Base-by-base conservation (phyloP, 2,329 filamentous ascomycete species). In the Xylaria sp. region DNA sequence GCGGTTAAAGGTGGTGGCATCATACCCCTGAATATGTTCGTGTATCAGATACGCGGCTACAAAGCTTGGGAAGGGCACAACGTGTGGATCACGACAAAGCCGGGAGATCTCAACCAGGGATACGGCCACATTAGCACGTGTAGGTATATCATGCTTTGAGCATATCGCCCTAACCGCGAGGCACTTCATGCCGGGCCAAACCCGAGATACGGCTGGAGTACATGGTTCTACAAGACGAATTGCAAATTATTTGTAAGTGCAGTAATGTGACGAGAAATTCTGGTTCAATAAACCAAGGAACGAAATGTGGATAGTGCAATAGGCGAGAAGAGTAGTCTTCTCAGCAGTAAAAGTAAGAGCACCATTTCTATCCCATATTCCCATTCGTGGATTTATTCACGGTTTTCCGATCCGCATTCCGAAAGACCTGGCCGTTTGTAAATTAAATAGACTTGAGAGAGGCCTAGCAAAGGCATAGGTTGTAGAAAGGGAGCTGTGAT, bases 11-110 rank as follows among this genome's bases (percentile, higher is more conserved):
- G 25, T 25, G 51, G 54, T 37, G 52, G 37, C 9, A 37, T 25
- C 23, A 10, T 34, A 28, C 65, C 65, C 65, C 65, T 67, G 65
- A 64, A 64, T 59, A 64, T 57, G 59, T 67, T 67, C 57, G 50
- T 52, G 65, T 67, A 18, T 67, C 59, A 67, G 37, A 28, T 20
- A 54, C 54, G 15, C 55, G 65, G 65, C 46, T 57, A 39, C 37
- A 37, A 55, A 44, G 28, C 60, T 67, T 34, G 54, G 55, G 39
- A 58, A 64, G 52, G 46, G 34, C 46, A 46, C 23, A 18, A 54
- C 37, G n/a, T 15, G 25, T 44, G 39, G 59, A 37, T 46, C 52
- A 28, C 4, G 46, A 64, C 28, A 39, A 51, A 54, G 61, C 61
- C 61, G 62, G 62, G 62, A 28, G 23, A 41, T 58, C 13, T 9